Evolutionary conservation across 202 grass and related monocot species (phyloP), one percentile per base, ranked within the genome.

Genomic region (Zizania palustris): DNA sequence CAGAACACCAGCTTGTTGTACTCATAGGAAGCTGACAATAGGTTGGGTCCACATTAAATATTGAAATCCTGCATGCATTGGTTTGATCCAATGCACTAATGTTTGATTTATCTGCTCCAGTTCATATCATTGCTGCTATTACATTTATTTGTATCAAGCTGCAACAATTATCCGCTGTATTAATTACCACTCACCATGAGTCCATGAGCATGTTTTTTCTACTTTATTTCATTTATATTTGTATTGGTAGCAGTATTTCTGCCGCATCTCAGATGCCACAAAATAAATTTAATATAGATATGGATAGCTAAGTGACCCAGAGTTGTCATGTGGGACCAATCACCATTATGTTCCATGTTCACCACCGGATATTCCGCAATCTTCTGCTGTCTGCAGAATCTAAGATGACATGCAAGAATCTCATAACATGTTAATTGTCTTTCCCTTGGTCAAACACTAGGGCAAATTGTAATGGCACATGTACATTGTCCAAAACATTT

Each of bases 241-340:
- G 19, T 55, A 55, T n/a, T 55, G 5, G 13, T 49, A 5, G 4
- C 12, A 55, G 51, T 45, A 72, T 57, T 72, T 18, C 10, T 14
- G 22, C 38, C 28, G 59, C 22, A 58, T 11, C 39, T 40, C 9
- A 57, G 42, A 39, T 1, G 20, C 19, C 16, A 1, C 60, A 46
- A 36, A 20, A 45, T 11, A 63, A 63, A 60, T 60, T 56, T 66
- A 58, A 50, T 33, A 56, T 9, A 66, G 28, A 28, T 28, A 2
- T 28, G 28, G 28, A 59, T 72, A 72, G 21, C 36, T 73, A 71
- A 71, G 51, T 18, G 67, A 10, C 35, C 36, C 15, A 71, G 55
- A 36, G 60, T 76, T 76, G 64, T 51, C 70, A 75, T 75, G 81
- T 80, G 68, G 76, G 48, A 36, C 58, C 43, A 28, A 19, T 20